These are phyloP conservation scores for Globisporangium spinosum DNA, from an alignment of 352 stramenopile genomes.

Conservation along the genomic window DNA sequence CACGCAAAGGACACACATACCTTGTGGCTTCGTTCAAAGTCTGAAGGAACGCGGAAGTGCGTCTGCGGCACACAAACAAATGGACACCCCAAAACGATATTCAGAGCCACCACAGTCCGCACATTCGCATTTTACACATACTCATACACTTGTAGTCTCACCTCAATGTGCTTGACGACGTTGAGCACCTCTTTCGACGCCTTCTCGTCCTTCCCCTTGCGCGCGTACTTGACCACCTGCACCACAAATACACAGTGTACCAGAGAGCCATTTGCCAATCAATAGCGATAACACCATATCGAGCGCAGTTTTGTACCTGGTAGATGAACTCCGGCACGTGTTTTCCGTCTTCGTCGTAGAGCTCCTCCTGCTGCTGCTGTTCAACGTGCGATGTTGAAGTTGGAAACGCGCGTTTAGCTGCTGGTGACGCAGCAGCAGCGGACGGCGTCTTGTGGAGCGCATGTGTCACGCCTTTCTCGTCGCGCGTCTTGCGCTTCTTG, in stretches of 20 bases:
- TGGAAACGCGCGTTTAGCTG: neutral
- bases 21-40: conserved; percentile 50
- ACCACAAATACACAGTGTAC: neutral
- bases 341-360: conserved; percentile 18
- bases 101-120: too few relatives aligned
- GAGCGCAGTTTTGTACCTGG: conserved; percentile 19
- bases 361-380: conserved; percentile 2
- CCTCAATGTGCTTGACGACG: conserved; percentile 52
- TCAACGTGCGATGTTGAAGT: conserved; percentile 21
- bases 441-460: conserved; percentile 14
- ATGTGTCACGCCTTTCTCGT: conserved; percentile 22
- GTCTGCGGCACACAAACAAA: conserved; percentile 26
- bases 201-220: conserved; percentile 30
- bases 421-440: neutral
- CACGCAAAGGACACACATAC: conserved; percentile 18
- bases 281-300: neutral
- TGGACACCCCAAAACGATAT: neutral
- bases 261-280: neutral
- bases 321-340: conserved; percentile 62
- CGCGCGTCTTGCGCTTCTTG: conserved; percentile 44
- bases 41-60: conserved; percentile 38
- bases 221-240: conserved; percentile 53
- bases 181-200: conserved; percentile 32
- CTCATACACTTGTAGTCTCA: conserved; percentile 3
- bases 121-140: neutral